A percentile compares a stretch with the other conserved stretches of the same genome.
Conservation (phyloP, 306 rosid genomes). For the Astragalus membranaceus region DNA sequence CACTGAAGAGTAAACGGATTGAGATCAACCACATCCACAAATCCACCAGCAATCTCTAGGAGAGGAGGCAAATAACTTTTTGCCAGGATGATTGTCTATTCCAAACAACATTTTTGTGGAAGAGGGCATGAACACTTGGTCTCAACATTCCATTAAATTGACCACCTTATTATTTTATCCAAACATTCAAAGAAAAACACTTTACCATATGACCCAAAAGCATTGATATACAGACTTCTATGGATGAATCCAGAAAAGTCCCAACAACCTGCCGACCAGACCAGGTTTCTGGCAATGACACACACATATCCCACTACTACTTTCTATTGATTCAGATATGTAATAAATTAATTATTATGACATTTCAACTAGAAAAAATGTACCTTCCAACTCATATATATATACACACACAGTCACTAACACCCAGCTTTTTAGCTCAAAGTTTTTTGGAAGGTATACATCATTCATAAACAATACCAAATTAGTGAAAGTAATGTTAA, state of each 20-base stretch:
- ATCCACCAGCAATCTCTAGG: not conserved
- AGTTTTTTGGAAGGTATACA: slow-evolving; percentile 18
- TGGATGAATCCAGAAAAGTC: slow-evolving; percentile 27
- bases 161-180: slow-evolving; percentile 6
- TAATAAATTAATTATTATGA: slow-evolving; percentile 16
- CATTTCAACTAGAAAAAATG: slow-evolving; percentile 22
- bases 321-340: slow-evolving; percentile 21
- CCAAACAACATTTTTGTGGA: slow-evolving; percentile 18
- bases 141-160: slow-evolving; percentile 5
- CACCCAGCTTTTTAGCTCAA: slow-evolving; percentile 19
- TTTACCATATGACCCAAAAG: not conserved
- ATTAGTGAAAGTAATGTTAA: not conserved
- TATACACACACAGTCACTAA: slow-evolving; percentile 21
- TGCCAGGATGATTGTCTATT: slow-evolving; percentile 5
- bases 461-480: slow-evolving; percentile 1
- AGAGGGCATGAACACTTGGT: slow-evolving; percentile 28
- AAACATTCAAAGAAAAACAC: slow-evolving; percentile 8
- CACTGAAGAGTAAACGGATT: slow-evolving; percentile 1
- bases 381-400: slow-evolving; percentile 28
- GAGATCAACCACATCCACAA: slow-evolving; percentile 14
- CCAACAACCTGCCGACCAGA: slow-evolving; percentile 20
- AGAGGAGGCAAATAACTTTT: slow-evolving; percentile 15
- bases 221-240: not conserved
- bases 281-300: slow-evolving; percentile 15
- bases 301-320: slow-evolving; percentile 14